Evolutionary conservation across 1,139 yeast genomes (phyloP), one percentile per base, ranked within the genome.

Genomic region (Suhomyces taliae): DNA sequence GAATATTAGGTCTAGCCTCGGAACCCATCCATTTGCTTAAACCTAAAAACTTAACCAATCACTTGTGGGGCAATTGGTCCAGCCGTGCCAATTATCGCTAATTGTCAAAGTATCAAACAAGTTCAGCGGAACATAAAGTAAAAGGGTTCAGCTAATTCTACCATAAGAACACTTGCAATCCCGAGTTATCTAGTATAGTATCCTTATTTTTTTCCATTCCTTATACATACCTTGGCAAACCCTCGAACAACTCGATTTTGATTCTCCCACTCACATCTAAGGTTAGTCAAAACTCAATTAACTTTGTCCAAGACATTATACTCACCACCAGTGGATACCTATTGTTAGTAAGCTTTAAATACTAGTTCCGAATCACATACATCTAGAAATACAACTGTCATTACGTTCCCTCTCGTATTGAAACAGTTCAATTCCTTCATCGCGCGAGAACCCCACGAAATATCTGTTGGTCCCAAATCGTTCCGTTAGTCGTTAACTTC

Each of bases 241-340:
- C 62, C 8, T 69, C 65, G 53, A 61, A 77, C 24, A 79, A 63
- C 56, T 75, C 70, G 37, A 79, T 66, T 53, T 78, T 76, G 40
- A 79, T 60, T 37, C 83, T 36, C 11, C 47, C 47, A 8, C 34
- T 31, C 24, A 37, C 12, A 34, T 27, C 41, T 26, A 27, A 19
- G 8, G 12, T 14, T n/a, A 19, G 24, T 19, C 24, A 19, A 19
- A 19, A 19, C 24, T 19, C 24, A 19, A 19, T 19, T 19, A 19
- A 19, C 6, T 19, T 19, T 3, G 3, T 19, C 24, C 24, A 19
- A 19, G 24, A 19, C 24, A 19, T 19, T 19, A 19, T 29, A 46
- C 65, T 36, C 54, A 64, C 65, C 56, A 29, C 66, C 67, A 34
- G 56, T 52, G 11, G 58, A 50, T 6, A 66, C 50, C 70, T 65